Evolutionary conservation across 768 basidiomycete species (phyloP).

Genomic region (Hericium coralloides): DNA sequence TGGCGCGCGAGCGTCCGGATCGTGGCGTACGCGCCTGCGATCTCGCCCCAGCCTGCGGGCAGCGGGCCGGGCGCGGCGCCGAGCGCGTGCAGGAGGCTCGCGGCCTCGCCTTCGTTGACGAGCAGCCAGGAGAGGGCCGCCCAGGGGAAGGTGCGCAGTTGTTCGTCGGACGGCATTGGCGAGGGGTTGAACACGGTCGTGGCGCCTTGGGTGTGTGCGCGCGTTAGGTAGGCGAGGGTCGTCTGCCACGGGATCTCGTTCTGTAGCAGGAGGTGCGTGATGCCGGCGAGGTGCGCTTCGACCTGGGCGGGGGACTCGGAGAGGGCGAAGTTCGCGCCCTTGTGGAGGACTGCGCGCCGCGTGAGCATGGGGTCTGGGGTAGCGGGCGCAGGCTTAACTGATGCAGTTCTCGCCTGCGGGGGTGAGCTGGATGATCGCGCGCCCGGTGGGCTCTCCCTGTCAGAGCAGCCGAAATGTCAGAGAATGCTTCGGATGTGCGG

Average conservation of each 20-base stretch:
- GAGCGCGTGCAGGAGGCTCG: constrained; percentile 12
- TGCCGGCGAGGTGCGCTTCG: constrained; percentile 21
- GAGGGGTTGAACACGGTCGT: constrained; percentile 48
- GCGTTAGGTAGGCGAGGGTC: constrained; percentile 29
- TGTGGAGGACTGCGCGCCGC: constrained; percentile 36
- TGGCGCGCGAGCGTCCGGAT: constrained; percentile 13
- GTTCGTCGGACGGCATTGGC: constrained; percentile 34
- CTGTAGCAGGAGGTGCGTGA: constrained; percentile 48
- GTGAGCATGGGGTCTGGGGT: not conserved
- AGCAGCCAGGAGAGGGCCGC: constrained; percentile 42
- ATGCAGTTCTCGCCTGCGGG: constrained; percentile 55
- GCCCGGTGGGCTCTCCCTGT: constrained; percentile 40
- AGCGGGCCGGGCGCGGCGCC: not conserved
- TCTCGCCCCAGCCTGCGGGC: constrained; percentile 3
- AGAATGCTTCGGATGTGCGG: not conserved
- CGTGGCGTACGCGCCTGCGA: constrained; percentile 17
- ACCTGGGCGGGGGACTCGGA: constrained; percentile 22
- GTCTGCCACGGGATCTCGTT: constrained; percentile 45
- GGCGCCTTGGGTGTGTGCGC: constrained; percentile 7
- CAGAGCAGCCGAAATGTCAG: not conserved
- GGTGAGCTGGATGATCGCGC: constrained; percentile 53
- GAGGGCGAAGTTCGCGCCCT: constrained; percentile 46
- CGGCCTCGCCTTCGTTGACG: constrained; percentile 45
- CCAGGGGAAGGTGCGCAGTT: constrained; percentile 43
- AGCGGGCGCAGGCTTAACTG: constrained; percentile 26